phyloP scores from a whole-genome alignment of 176 grass and related monocot genomes.

The Cenchrus fungigraminus region DNA sequence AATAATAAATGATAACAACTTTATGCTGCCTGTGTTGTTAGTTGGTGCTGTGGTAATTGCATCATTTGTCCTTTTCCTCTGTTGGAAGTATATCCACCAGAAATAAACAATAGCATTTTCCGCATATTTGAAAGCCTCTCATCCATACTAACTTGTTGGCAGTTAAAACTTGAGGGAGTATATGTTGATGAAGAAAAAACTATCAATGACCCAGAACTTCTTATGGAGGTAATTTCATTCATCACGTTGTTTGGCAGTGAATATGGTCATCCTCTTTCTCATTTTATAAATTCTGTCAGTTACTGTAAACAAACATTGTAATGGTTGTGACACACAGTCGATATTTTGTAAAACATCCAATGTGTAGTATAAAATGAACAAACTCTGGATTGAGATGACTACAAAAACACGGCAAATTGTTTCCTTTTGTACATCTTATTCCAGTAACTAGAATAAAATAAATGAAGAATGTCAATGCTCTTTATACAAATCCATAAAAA shows the following conservation, averaged over 20 bases:
- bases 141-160: conserved; percentile 20
- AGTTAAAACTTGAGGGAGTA: conserved; percentile 78
- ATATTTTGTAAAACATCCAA: neutral
- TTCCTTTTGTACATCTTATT: neutral
- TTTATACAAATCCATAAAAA: neutral
- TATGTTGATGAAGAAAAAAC: conserved; percentile 94
- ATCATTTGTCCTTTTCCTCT: neutral
- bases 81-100: too few species aligned
- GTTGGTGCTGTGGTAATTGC: neutral
- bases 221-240: conserved; percentile 68
- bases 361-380: neutral
- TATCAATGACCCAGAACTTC: conserved; percentile 69
- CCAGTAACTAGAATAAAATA: neutral
- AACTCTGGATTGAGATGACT: neutral
- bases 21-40: neutral
- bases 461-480: neutral
- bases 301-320: neutral
- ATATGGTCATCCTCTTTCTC: too few species aligned
- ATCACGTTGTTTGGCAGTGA: neutral
- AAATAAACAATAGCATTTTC: too few species aligned
- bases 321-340: neutral
- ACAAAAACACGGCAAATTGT: too few species aligned
- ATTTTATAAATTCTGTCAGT: conserved; percentile 16
- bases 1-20: neutral
- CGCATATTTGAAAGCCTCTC: too few species aligned